Conservation (phyloP, 2,329 filamentous ascomycete species). For the Xylariaceae sp. region DNA sequence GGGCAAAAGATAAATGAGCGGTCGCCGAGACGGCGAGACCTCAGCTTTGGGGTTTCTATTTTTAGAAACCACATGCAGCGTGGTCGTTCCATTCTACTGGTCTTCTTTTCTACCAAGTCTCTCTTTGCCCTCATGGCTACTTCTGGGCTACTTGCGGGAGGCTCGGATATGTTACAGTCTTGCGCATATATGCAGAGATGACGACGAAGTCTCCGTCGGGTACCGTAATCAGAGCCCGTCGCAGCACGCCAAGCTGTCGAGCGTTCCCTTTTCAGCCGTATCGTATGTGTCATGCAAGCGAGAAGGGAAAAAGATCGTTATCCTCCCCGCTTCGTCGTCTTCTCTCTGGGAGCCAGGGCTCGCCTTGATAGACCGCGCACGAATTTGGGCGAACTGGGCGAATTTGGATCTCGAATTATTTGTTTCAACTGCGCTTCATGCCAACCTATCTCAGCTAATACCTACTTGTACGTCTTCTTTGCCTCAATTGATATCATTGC, state of each 20-base stretch:
- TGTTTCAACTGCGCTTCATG: no score
- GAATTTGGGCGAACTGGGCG: no score
- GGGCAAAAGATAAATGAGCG: background rate
- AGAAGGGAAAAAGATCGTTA: slow-evolving; percentile 19
- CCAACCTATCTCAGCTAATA: no score
- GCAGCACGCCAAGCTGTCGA: slow-evolving; percentile 27
- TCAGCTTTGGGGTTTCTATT: slow-evolving; percentile 9
- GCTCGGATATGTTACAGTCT: slow-evolving; percentile 10
- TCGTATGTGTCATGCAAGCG: slow-evolving; percentile 24
- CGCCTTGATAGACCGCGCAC: background rate
- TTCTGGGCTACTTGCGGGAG: slow-evolving; percentile 20
- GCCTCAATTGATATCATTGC: no score
- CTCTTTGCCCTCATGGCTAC: slow-evolving; percentile 16
- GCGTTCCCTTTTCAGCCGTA: slow-evolving; percentile 28
- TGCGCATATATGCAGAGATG: slow-evolving; percentile 11
- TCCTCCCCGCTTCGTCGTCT: slow-evolving; percentile 20
- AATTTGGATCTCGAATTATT: no score
- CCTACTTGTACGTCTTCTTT: no score
- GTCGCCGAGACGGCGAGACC: no score
- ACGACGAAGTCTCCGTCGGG: slow-evolving; percentile 18
- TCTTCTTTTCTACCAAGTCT: slow-evolving; percentile 6
- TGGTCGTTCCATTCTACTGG: slow-evolving; percentile 1
- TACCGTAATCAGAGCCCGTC: slow-evolving; percentile 21
- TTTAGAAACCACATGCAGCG: slow-evolving; percentile 14
- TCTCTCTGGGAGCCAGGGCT: slow-evolving; percentile 1